Evolutionary conservation across 106 monocot species (phyloP), one percentile per base, ranked within the genome.

Genomic region (Narthecium ossifragum): DNA sequence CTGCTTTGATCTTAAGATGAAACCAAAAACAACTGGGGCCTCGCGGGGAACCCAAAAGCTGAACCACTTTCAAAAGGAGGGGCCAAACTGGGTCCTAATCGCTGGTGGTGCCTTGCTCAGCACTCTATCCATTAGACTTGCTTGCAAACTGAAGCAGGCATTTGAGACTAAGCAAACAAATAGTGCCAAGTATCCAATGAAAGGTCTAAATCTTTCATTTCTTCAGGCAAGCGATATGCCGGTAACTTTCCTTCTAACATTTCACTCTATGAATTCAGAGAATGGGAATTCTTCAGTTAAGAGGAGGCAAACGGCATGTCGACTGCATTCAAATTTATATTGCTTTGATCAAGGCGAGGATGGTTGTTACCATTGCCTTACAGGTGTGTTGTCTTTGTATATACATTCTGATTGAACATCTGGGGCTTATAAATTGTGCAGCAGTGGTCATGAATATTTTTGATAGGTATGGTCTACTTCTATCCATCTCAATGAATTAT

Each of bases 11-110:
- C 56, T 60, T 66, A 78, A 61, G 72, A 89, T 89, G 93, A 79
- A 77, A 72, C 37, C 62, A 48, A 80, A 78, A 48, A 20, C 61
- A 62, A 61, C 55, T 62, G 69, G 65, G 18, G 61, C 31, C 26
- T 64, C 60, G 51, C 67, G 64, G 49, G 78, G 77, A 73, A 43
- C 63, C 51, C 65, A 70, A 28, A 76, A 64, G 39, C 15, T 58
- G 50, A 70, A 73, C 2, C 70, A 75, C 29, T 14, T 70, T 34
- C 85, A 80, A 72, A 60, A 60, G 34, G 77, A 82, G 7, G 77
- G 79, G 24, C 77, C 90, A 64, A 90, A 90, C 63, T 94, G 89
- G 94, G 63, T 90, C 22, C 70, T 94, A 61, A 66, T 94, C 65
- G 70, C 74, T 50, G 94, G 94, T 37, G 78, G 89, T 33, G 90